Percentiles rank a stretch among this genome's conserved stretches.
Conservation (phyloP, 495 filamentous ascomycete species). For the Bombardia bombarda region DNA sequence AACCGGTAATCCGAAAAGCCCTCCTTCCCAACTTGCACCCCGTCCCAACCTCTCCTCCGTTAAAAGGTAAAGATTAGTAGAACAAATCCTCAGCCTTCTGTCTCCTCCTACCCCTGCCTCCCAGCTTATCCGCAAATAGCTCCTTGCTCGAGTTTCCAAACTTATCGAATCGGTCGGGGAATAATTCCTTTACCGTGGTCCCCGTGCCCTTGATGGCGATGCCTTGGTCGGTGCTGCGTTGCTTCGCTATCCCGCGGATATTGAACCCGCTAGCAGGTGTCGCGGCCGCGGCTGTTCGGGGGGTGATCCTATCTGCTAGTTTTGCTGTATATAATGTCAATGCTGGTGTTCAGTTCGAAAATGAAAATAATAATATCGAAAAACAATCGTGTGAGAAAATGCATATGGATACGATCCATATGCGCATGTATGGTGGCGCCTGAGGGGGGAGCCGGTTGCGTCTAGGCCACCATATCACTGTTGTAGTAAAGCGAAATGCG, state of each 20-base stretch:
- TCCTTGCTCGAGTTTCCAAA: slow-evolving; percentile 60
- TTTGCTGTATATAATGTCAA: slow-evolving; percentile 21
- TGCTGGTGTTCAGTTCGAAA: not conserved
- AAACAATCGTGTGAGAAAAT: no score
- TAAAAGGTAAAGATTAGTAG: no score
- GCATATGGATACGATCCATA: not conserved
- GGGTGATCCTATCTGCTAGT: slow-evolving; percentile 35
- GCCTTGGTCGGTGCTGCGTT: slow-evolving; percentile 42
- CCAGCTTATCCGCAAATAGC: slow-evolving; percentile 50
- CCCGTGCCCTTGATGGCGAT: slow-evolving; percentile 58
- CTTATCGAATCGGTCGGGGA: slow-evolving; percentile 50
- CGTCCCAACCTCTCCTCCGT: no score
- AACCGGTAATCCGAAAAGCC: no score
- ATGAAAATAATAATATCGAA: no score
- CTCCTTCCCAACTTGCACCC: no score
- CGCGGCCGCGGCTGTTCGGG: slow-evolving; percentile 5
- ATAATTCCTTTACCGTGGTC: slow-evolving; percentile 58
- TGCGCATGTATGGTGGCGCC: not conserved
- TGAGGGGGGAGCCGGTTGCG: not conserved
- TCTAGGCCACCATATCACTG: slow-evolving; percentile 3
- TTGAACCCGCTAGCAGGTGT: slow-evolving; percentile 33
- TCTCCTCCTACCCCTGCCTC: slow-evolving; percentile 36
- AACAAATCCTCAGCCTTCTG: slow-evolving; percentile 48
- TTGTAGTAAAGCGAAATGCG: slow-evolving; percentile 12
- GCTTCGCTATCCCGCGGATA: slow-evolving; percentile 54